phyloP scores from a whole-genome alignment of 352 stramenopile species.

The Discostella stelligera region DNA sequence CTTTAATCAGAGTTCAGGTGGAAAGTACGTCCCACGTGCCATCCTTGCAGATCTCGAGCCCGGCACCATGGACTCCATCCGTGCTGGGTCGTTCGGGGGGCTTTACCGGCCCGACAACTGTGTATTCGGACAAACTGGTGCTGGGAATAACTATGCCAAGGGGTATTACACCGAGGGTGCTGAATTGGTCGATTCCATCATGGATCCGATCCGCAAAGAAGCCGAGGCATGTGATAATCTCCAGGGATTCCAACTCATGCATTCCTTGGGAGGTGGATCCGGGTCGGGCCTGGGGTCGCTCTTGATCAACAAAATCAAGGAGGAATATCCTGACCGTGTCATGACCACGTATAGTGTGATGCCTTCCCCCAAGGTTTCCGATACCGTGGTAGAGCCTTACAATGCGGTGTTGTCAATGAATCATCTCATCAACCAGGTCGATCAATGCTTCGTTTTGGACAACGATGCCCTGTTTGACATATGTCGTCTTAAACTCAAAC shows the following conservation, averaged over 20 bases:
- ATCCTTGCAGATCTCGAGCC: conserved; percentile 99
- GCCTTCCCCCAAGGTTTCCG: conserved; percentile 95
- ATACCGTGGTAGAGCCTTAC: conserved; percentile 99
- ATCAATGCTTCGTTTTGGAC: conserved; percentile 99
- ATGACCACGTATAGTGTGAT: conserved; percentile 99
- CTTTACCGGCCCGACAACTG: conserved; percentile 99
- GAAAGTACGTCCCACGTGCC: conserved; percentile 95
- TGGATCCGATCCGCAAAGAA: conserved; percentile 98
- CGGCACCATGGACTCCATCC: conserved; percentile 99
- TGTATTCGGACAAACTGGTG: conserved; percentile 96
- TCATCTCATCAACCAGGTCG: conserved; percentile 98
- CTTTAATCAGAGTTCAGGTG: conserved; percentile 97
- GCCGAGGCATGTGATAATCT: conserved; percentile 97
- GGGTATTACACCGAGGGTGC: conserved; percentile 98
- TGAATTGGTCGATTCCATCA: conserved; percentile 97
- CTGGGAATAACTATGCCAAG: conserved; percentile 99
- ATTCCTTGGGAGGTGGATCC: conserved; percentile 98
- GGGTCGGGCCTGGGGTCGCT: conserved; percentile 98
- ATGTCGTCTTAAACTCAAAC: conserved; percentile 99
- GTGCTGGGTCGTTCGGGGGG: conserved; percentile 91
- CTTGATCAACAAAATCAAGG: conserved; percentile 97
- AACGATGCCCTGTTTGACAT: conserved; percentile 99
- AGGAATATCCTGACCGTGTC: conserved; percentile 98
- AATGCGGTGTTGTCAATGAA: conserved; percentile 98
- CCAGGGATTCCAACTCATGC: conserved; percentile 98